Evolutionary conservation across 1,284 basidiomycete genomes (phyloP).

Genomic region (Marasmius tenuissimus): DNA sequence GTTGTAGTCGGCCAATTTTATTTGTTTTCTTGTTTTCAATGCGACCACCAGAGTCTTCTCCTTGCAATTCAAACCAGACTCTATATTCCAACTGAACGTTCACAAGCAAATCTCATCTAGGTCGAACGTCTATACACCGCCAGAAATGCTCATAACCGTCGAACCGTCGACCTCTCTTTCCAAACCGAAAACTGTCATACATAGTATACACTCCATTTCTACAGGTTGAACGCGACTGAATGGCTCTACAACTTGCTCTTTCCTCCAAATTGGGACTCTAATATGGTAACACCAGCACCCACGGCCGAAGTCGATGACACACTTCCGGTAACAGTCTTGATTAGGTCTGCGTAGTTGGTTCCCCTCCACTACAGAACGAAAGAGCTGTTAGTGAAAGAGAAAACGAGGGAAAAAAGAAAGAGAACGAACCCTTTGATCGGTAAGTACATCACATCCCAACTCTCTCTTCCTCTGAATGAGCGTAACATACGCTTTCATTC

Average conservation of each 20-base stretch:
- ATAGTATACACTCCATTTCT: background rate
- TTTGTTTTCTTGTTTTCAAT: no score
- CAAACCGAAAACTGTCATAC: background rate
- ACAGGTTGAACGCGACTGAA: background rate
- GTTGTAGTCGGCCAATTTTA: no score
- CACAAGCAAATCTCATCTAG: no score
- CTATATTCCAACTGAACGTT: no score
- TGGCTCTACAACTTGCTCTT: conserved; percentile 30
- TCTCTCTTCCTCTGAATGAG: conserved; percentile 83
- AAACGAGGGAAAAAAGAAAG: background rate
- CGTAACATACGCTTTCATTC: conserved; percentile 91
- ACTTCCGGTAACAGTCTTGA: conserved; percentile 95
- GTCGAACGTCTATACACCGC: no score
- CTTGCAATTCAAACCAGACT: no score
- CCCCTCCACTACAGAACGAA: conserved; percentile 77
- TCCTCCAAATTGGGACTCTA: conserved; percentile 79
- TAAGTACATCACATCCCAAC: conserved; percentile 89
- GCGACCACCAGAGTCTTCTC: no score
- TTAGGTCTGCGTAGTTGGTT: conserved; percentile 89
- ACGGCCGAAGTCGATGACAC: conserved; percentile 93
- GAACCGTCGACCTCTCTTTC: no score
- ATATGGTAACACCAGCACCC: conserved; percentile 94
- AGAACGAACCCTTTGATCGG: conserved; percentile 71
- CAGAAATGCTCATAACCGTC: no score
- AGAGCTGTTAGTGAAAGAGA: conserved; percentile 11